Conservation (phyloP, 164 flowering plant genomes). For the Magnolia kwangsiensis region DNA sequence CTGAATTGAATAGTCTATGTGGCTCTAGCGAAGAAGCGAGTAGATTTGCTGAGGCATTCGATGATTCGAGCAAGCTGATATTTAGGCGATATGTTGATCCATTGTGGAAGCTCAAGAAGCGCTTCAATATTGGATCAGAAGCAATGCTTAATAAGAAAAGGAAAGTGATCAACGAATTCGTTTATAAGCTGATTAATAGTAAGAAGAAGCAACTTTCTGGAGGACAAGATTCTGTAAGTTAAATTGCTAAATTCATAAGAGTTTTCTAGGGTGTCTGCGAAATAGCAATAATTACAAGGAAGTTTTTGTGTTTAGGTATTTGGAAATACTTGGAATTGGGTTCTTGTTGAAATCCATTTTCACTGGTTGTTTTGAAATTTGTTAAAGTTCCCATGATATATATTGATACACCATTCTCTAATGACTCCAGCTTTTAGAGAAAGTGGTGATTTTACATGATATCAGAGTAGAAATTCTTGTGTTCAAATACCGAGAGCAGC, state of each 20-base stretch:
- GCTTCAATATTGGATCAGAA: constrained; percentile 55
- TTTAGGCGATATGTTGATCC: constrained; percentile 51
- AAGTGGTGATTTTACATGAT: background rate
- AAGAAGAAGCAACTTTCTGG: constrained; percentile 33
- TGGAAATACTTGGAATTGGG: no score
- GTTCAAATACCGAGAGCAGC: no score
- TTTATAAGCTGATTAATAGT: constrained; percentile 32
- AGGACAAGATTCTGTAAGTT: constrained; percentile 20
- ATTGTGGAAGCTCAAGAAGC: constrained; percentile 56
- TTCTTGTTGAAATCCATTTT: no score
- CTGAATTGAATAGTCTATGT: constrained; percentile 46
- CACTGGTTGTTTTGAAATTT: no score
- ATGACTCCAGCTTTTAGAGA: no score
- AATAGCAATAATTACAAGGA: no score
- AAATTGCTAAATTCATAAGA: no score
- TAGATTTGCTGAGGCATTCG: constrained; percentile 54
- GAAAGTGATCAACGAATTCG: constrained; percentile 40
- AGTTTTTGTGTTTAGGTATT: no score
- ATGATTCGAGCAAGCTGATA: constrained; percentile 44
- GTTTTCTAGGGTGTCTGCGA: no score
- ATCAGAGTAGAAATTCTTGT: no score
- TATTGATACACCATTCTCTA: no score
- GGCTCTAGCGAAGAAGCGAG: constrained; percentile 40
- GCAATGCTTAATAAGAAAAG: constrained; percentile 45
- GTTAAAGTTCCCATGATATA: no score